Base-by-base conservation (phyloP, 768 basidiomycete genomes). In the Mycena rebaudengoi region DNA sequence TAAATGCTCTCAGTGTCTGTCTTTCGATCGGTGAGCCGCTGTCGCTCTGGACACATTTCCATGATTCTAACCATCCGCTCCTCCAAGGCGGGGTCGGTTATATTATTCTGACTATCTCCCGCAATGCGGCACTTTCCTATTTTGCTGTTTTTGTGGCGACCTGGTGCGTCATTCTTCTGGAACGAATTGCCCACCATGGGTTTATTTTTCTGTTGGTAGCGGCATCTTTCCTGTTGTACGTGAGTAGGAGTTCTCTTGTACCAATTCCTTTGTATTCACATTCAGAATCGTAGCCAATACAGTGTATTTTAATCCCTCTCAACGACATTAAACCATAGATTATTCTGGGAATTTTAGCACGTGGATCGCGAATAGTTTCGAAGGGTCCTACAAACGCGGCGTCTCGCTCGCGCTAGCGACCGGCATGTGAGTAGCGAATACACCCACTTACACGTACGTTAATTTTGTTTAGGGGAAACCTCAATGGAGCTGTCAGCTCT, bases 401-500 rank as follows among this genome's bases (percentile, higher is more conserved):
- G 86, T 89, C 12, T 87, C 87, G 2, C 79, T 92, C 4, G 90
- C 85, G 2, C 86, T 91, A 83, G 87, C 88, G 4, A 90, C 91
- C 62, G 89, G 90, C 43, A 68, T 68, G 66, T 85, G 21, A 37
- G 62, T 13, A 10, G 29, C 7, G n/a, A n/a, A n/a, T n/a, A n/a
- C 29, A 13, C 3, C 48, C 25, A n/a, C n/a, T 10, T 40, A 32
- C 40, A 32, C 35, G 16, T 23, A 1, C 23, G 7, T 3, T 23
- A 18, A 3, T 40, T 23, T n/a, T 8, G 29, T 30, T n/a, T 41
- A 90, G 88, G 68, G 90, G 90, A 11, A 91, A 91, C 71, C 76
- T 91, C 44, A 90, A 91, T 69, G 91, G 90, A 25, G 90, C 88
- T n/a, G 86, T 93, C 40, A 87, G 86, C 69, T 90, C 89, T 14